Conservation (phyloP, 805 yeast species). For the Ogataea salicorniae region DNA sequence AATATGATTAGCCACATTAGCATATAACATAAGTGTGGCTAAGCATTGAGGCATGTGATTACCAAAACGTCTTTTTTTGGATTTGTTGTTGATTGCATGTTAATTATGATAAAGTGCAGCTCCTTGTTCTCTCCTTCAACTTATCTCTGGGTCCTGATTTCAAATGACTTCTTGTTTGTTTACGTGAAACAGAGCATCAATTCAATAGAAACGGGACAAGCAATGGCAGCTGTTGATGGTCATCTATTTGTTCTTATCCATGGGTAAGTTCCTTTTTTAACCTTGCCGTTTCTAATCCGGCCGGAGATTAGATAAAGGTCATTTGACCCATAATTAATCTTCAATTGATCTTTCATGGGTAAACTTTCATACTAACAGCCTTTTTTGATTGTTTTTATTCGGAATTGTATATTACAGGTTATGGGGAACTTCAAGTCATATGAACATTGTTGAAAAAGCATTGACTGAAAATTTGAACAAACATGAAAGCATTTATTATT, state of each 20-base stretch:
- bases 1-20: too few species aligned
- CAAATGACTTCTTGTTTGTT: not conserved
- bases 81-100: too few species aligned
- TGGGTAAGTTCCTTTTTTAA: constrained; percentile 42
- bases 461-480: constrained; percentile 34
- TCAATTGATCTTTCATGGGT: too few species aligned
- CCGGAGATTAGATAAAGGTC: not conserved
- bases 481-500: constrained; percentile 28
- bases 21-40: too few species aligned
- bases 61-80: too few species aligned
- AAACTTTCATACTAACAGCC: not conserved
- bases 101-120: too few species aligned
- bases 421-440: constrained; percentile 63
- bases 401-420: constrained; percentile 23
- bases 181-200: too few species aligned
- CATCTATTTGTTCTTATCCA: constrained; percentile 73
- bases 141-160: too few species aligned
- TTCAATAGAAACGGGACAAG: not conserved
- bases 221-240: constrained; percentile 14
- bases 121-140: too few species aligned
- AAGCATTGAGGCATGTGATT: too few species aligned
- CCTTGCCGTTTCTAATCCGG: not conserved
- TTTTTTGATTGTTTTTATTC: not conserved
- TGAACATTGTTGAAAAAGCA: constrained; percentile 42
- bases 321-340: too few species aligned